Conservation (phyloP, 1,284 basidiomycete genomes). For the Amylostereum areolatum region DNA sequence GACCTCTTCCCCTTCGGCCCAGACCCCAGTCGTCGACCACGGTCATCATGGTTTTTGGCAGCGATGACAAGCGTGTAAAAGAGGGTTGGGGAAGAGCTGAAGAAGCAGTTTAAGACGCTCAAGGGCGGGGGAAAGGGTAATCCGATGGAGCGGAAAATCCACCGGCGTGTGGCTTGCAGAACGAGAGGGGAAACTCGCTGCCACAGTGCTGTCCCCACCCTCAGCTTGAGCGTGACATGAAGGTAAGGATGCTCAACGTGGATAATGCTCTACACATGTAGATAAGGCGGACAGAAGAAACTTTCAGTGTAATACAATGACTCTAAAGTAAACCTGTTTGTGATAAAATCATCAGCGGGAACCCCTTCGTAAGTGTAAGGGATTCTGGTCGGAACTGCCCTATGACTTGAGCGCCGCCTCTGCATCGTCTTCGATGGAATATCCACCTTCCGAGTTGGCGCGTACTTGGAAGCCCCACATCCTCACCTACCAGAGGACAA, state of each 20-base stretch:
- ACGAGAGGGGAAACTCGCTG: constrained; percentile 28
- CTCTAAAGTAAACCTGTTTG: no score
- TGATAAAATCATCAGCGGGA: no score
- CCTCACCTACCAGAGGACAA: not conserved
- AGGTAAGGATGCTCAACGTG: not conserved
- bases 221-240: not conserved
- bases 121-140: constrained; percentile 63
- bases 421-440: constrained; percentile 9
- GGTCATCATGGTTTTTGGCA: constrained; percentile 56
- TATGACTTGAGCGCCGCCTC: no score
- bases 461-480: constrained; percentile 12
- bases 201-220: constrained; percentile 32
- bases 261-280: no score
- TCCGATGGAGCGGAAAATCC: constrained; percentile 66
- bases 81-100: constrained; percentile 51
- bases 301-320: no score
- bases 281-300: not conserved
- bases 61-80: constrained; percentile 57
- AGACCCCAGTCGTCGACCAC: constrained; percentile 41
- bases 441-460: constrained; percentile 12
- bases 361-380: no score
- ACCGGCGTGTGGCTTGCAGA: constrained; percentile 31
- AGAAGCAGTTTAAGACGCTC: constrained; percentile 41
- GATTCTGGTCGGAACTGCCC: no score
- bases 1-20: constrained; percentile 54